These are phyloP conservation scores for Colletotrichum sp. DNA, from an alignment of 2,329 filamentous ascomycete genomes.

Conservation along the genomic window DNA sequence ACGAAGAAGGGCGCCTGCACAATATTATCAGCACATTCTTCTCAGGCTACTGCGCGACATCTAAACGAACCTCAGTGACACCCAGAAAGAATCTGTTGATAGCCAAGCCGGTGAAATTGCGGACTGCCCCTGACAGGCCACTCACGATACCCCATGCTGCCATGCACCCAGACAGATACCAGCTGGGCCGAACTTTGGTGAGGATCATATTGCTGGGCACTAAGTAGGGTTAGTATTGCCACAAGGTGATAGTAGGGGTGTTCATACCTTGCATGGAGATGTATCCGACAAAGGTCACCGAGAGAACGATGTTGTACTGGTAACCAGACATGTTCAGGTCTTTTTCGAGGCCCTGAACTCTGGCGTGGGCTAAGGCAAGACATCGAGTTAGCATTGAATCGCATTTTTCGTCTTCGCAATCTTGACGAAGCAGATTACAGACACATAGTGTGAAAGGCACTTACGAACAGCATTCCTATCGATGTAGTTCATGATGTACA, in stretches of 20 bases:
- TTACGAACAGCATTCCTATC: constrained; percentile 35
- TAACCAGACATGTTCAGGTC: constrained; percentile 44
- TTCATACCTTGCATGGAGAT: constrained; percentile 35
- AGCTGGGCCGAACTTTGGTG: constrained; percentile 45
- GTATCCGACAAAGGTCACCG: constrained; percentile 39
- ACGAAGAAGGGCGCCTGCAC: constrained; percentile 19
- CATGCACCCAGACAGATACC: constrained; percentile 37
- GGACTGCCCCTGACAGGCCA: constrained; percentile 23
- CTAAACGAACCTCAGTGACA: constrained; percentile 16
- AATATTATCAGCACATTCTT: too few species aligned
- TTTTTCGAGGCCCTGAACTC: constrained; percentile 46
- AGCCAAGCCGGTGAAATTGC: constrained; percentile 22
- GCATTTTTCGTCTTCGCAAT: not conserved
- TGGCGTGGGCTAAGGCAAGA: constrained; percentile 30
- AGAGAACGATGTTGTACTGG: constrained; percentile 41
- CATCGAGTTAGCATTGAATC: not conserved
- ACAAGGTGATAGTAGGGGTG: fast-evolving
- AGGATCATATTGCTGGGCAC: constrained; percentile 53
- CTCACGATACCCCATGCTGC: constrained; percentile 30
- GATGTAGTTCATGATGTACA: constrained; percentile 69
- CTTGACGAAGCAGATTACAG: not conserved
- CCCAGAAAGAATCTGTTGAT: constrained; percentile 26
- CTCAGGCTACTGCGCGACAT: too few species aligned
- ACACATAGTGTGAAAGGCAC: not conserved
- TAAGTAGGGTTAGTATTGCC: not conserved